Evolutionary conservation across 345 rosid genomes (phyloP), one percentile per base, ranked within the genome.

Genomic region (Raphanus raphanistrum): DNA sequence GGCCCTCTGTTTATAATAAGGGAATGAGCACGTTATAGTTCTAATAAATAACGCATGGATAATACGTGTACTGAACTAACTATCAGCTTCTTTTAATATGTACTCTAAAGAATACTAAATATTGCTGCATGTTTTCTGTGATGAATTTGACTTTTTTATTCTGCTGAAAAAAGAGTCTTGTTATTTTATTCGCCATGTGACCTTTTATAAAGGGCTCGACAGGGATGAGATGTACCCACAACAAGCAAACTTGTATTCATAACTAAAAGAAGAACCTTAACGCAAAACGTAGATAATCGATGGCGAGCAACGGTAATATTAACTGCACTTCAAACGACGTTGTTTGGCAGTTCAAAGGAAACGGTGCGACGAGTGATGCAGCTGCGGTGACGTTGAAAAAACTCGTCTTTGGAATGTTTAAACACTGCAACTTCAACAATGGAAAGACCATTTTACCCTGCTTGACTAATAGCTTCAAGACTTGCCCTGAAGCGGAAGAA

Each of bases 311-410:
- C 27, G 27, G 60, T 7, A 17, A 17, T 54, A 12, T 16, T 27
- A 17, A 54, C 27, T 54, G 4, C 12, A 54, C 17, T 7, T 1
- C 26, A 7, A 16, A 5, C 10, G 26, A 15, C 25, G 16, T 25
- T 7, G 27, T 54, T 54, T 54, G 60, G 60, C 60, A 16, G 12
- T 54, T 54, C 60, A 28, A 28, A 28, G 4, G 4, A 28, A 28
- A 28, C 60, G 12, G 27, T 54, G 60, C 60, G 60, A 54, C 27
- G 60, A 54, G 60, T 54, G 60, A 54, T 54, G 60, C 60, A 54
- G 60, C 60, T 7, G 60, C 60, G 11, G 60, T 54, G 17, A 54
- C 60, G 11, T 54, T 54, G 60, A 54, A 27, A 17, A 54, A 54
- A 16, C 60, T 54, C 5, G 5, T 17, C 5, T 54, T 54, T 17